Evolutionary conservation across 371 early-diverging fungal genomes (phyloP), one percentile per base, ranked within the genome.

Genomic region (Basidiobolus meristosporus): DNA sequence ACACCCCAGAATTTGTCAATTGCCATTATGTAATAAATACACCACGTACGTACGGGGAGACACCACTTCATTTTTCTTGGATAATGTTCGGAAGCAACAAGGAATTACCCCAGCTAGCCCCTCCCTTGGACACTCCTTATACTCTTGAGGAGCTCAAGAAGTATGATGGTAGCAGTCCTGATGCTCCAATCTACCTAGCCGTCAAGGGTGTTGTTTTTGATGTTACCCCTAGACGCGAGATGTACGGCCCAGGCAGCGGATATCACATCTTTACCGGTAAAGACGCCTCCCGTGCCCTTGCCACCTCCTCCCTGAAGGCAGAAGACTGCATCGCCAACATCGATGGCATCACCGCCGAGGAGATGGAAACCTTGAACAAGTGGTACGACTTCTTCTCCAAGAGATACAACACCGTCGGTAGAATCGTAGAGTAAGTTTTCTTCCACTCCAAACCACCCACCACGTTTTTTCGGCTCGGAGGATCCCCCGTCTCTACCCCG

Each of bases 161-260:
- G 47, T 69, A 70, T 44, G 72, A 85, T 49, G 87, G 87, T 35
- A 46, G 59, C 7, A 71, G 81, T 42, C 64, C 68, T 7, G 53
- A 51, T 18, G 52, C 60, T 47, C 73, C 81, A 14, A 73, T 86
- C 44, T 89, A 82, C 50, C 68, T 89, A 12, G 85, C 78, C 22
- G 71, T 89, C 48, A 81, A 78, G 42, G 85, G 86, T 7, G 66
- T 62, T 36, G 66, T 89, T 2, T 89, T 77, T 47, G 86, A 89
- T 50, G 89, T 89, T 4, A 55, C 72, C 1, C 52, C 56, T 33
- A 82, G 77, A 43, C 60, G 56, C 18, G 58, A 59, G 26, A 60
- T 72, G 40, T 88, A 88, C 50, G 76, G 73, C 14, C 61, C 64
- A 22, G 76, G 65, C 15, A 60, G 62, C 22, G 68, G 74, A 32